A percentile compares a stretch with the other conserved stretches of the same genome.
These are phyloP conservation scores for Moringa oleifera DNA, from an alignment of 345 rosid species.

Conservation along the genomic window DNA sequence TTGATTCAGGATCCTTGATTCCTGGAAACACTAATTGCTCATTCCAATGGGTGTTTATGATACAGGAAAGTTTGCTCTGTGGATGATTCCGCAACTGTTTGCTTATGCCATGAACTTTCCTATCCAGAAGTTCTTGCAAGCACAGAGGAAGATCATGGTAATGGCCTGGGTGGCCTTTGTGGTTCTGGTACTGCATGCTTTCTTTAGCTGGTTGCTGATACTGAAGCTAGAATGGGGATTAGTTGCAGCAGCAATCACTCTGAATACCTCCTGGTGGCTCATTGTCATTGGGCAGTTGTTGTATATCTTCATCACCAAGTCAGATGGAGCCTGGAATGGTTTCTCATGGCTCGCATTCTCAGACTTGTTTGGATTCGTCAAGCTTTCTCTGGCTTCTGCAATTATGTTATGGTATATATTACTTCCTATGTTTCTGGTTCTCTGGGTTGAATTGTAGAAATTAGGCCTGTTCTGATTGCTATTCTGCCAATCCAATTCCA, in stretches of 20 bases:
- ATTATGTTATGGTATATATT: slow-evolving; percentile 89
- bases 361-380: slow-evolving; percentile 52
- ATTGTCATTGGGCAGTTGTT: slow-evolving; percentile 39
- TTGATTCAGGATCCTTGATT: no score
- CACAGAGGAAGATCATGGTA: slow-evolving; percentile 71
- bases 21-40: no score
- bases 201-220: slow-evolving; percentile 67
- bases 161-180: slow-evolving; percentile 56
- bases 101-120: slow-evolving; percentile 72
- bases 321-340: slow-evolving; percentile 72
- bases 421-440: no score
- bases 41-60: no score
- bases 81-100: slow-evolving; percentile 82
- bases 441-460: no score
- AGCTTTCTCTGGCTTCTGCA: slow-evolving; percentile 62
- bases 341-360: slow-evolving; percentile 64
- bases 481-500: no score
- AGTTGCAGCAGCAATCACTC: slow-evolving; percentile 52
- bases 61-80: slow-evolving; percentile 47
- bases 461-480: no score
- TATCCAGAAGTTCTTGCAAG: slow-evolving; percentile 59
- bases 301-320: slow-evolving; percentile 49
- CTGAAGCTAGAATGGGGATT: slow-evolving; percentile 56
- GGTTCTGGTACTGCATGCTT: slow-evolving; percentile 38
- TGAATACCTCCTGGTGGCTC: slow-evolving; percentile 62